Evolutionary conservation across 345 rosid genomes (phyloP).

Genomic region (Brassica carinata): DNA sequence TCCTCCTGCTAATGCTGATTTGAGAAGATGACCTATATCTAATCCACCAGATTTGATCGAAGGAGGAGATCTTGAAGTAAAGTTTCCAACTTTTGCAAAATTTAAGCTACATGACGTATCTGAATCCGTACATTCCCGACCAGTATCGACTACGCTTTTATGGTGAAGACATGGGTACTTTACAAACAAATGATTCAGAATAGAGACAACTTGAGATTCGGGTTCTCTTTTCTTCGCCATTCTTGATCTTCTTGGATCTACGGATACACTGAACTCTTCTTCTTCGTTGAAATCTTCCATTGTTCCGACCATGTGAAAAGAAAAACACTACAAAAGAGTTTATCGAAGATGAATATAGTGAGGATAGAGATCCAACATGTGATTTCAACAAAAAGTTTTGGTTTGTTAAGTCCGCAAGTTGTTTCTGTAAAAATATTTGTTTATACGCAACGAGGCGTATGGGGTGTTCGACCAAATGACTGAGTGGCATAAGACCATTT

Average conservation of each 20-base stretch:
- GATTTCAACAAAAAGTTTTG: neutral
- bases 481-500: no score
- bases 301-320: neutral
- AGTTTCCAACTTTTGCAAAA: constrained; percentile 81
- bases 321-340: neutral
- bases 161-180: neutral
- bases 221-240: neutral
- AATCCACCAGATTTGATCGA: constrained; percentile 63
- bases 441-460: no score
- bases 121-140: constrained; percentile 35
- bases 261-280: neutral
- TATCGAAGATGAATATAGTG: neutral
- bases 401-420: neutral
- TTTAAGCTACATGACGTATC: constrained; percentile 60
- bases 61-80: constrained; percentile 23
- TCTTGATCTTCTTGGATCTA: neutral
- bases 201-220: neutral
- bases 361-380: neutral
- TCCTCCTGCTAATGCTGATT: constrained; percentile 96
- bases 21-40: constrained; percentile 75
- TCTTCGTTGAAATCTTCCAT: neutral
- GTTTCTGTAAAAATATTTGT: no score
- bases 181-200: neutral
- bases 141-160: neutral
- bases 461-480: no score